phyloP scores from a whole-genome alignment of 768 basidiomycete genomes.

The Naganishia randhawae region DNA sequence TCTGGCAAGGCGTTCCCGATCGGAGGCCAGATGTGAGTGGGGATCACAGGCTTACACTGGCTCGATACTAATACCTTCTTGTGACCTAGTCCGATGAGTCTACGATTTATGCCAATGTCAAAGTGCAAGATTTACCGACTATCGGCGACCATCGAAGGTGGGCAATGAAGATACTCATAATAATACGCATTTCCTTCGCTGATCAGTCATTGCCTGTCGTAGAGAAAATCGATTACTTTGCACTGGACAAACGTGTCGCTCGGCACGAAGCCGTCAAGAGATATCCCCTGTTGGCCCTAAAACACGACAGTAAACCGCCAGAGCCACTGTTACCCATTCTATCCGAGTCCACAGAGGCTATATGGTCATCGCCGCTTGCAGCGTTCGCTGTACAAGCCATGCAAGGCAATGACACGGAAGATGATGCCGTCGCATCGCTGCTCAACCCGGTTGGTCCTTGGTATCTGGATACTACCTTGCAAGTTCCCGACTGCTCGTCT shows the following conservation, averaged over 20 bases:
- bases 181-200: not conserved
- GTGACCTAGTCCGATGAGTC: slow-evolving; percentile 59
- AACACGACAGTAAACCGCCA: slow-evolving; percentile 56
- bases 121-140: slow-evolving; percentile 79
- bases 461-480: slow-evolving; percentile 67
- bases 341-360: slow-evolving; percentile 63
- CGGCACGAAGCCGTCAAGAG: slow-evolving; percentile 66
- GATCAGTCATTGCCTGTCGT: not conserved
- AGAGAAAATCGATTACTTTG: slow-evolving; percentile 82
- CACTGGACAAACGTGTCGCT: slow-evolving; percentile 63
- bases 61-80: not conserved
- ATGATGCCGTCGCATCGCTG: slow-evolving; percentile 48
- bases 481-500: slow-evolving; percentile 59
- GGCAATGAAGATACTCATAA: slow-evolving; percentile 34
- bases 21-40: slow-evolving; percentile 63
- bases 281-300: slow-evolving; percentile 63
- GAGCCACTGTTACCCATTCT: slow-evolving; percentile 72
- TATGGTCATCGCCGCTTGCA: slow-evolving; percentile 64
- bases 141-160: slow-evolving; percentile 74
- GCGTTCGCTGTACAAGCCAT: slow-evolving; percentile 53
- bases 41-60: not conserved
- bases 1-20: slow-evolving; percentile 74
- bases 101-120: slow-evolving; percentile 75
- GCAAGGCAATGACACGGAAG: slow-evolving; percentile 33
- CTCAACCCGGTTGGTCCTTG: slow-evolving; percentile 68